phyloP scores from a whole-genome alignment of 2,329 filamentous ascomycete genomes.

The Chaetomiaceae sp. region DNA sequence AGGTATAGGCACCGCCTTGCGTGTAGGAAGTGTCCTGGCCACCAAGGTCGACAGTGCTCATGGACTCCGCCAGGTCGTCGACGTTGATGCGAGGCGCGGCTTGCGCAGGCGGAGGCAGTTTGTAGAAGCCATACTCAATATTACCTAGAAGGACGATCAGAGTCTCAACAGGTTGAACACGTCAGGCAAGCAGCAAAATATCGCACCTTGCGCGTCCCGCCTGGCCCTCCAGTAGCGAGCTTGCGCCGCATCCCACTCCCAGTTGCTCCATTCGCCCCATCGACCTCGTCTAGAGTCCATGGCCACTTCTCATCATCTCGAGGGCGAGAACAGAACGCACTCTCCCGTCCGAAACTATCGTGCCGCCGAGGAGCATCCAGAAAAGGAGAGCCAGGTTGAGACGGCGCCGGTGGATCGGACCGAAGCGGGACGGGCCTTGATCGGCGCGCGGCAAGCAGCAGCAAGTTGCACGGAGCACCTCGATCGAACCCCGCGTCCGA shows the following conservation, averaged over 20 bases:
- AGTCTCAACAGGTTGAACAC: background rate
- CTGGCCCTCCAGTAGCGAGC: slow-evolving; percentile 27
- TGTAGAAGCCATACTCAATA: slow-evolving; percentile 7
- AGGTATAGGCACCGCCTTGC: slow-evolving; percentile 6
- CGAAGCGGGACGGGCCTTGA: background rate
- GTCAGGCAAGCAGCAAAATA: background rate
- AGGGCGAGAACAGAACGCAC: background rate
- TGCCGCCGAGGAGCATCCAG: background rate
- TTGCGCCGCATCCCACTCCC: slow-evolving; percentile 26
- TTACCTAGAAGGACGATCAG: slow-evolving; percentile 9
- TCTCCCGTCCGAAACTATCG: background rate
- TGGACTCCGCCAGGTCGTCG: slow-evolving; percentile 2
- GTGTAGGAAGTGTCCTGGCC: slow-evolving; percentile 6
- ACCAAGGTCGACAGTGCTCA: slow-evolving; percentile 4
- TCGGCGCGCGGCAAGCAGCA: slow-evolving; percentile 3
- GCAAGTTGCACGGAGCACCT: background rate
- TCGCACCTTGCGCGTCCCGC: slow-evolving; percentile 26
- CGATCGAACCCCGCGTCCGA: background rate
- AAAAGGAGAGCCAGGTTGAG: background rate
- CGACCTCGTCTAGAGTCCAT: slow-evolving; percentile 14
- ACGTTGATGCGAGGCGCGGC: slow-evolving; percentile 9
- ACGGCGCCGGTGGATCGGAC: background rate
- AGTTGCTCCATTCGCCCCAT: slow-evolving; percentile 24
- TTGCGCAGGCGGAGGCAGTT: background rate
- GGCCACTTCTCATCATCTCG: slow-evolving; percentile 14